phyloP scores from a whole-genome alignment of 257 asterid genomes.

The Gentiana dahurica region DNA sequence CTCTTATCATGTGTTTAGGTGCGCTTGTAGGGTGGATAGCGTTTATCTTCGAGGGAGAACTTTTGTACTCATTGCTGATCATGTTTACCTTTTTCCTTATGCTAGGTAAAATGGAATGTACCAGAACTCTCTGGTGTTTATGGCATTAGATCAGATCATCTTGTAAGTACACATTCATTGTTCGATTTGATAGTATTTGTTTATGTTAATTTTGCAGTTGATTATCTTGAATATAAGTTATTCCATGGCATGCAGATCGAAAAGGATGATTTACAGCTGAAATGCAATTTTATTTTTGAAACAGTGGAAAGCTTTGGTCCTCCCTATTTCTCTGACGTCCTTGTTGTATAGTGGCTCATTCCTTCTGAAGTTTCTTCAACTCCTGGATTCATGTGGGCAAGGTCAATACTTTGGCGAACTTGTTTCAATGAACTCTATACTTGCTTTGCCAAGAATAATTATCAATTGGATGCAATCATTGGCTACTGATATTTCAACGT shows the following conservation, averaged over 20 bases:
- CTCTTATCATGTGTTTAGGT: background rate
- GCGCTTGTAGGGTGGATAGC: background rate
- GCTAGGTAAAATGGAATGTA: constrained; percentile 52
- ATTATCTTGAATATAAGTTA: constrained; percentile 23
- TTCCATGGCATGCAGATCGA: constrained; percentile 41
- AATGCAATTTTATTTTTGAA: constrained; percentile 60
- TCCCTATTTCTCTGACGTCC: constrained; percentile 74
- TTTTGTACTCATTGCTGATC: background rate
- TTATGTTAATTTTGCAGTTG: constrained; percentile 9
- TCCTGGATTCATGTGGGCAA: constrained; percentile 30
- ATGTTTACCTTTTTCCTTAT: constrained; percentile 5
- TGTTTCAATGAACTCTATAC: constrained; percentile 21
- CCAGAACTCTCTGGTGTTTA: constrained; percentile 35
- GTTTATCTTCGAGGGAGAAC: background rate
- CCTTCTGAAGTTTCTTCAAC: constrained; percentile 28
- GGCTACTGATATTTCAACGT: constrained; percentile 39
- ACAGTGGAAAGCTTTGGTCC: constrained; percentile 92
- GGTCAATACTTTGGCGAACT: constrained; percentile 25
- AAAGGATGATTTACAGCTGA: constrained; percentile 60
- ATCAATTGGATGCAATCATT: constrained; percentile 27
- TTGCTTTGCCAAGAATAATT: constrained; percentile 19
- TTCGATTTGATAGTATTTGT: background rate
- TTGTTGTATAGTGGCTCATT: constrained; percentile 78
- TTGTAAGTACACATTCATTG: constrained; percentile 34
- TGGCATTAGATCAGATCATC: constrained; percentile 71